Percentiles rank a stretch among this genome's conserved stretches.
Evolutionary conservation across 2,329 filamentous ascomycete species (phyloP).

Genomic region (Phialemonium atrogriseum): DNA sequence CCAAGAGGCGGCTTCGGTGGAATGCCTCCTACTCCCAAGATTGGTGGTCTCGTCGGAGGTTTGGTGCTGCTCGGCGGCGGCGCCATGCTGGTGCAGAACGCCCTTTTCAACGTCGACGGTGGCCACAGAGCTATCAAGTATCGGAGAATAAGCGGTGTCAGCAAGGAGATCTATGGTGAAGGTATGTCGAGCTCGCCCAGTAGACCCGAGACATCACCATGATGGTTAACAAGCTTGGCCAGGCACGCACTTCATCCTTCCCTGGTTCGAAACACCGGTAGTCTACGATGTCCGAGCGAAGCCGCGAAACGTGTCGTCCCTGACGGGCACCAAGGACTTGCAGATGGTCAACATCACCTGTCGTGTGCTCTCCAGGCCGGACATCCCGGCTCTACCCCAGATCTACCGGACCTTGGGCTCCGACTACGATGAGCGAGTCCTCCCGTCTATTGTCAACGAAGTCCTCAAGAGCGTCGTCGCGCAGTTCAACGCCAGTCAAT

Average conservation of each 20-base stretch:
- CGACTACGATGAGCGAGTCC: constrained; percentile 94
- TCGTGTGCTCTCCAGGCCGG: constrained; percentile 90
- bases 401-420: constrained; percentile 94
- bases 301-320: constrained; percentile 90
- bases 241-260: constrained; percentile 90
- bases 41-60: constrained; percentile 30
- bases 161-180: constrained; percentile 94
- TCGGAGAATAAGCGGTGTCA: constrained; percentile 81
- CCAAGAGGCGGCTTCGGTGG: constrained; percentile 33
- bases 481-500: constrained; percentile 96
- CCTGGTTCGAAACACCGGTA: constrained; percentile 96
- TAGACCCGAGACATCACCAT: constrained; percentile 1
- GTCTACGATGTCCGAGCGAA: constrained; percentile 97
- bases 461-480: constrained; percentile 97
- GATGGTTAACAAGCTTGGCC: constrained; percentile 2
- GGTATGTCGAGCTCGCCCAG: constrained; percentile 41
- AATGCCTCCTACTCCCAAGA: constrained; percentile 31
- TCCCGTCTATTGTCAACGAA: constrained; percentile 97
- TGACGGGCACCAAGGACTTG: constrained; percentile 97
- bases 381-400: constrained; percentile 81
- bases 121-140: constrained; percentile 99
- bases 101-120: constrained; percentile 82
- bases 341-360: constrained; percentile 99
- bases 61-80: constrained; percentile 39
- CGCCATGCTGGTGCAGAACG: constrained; percentile 45